Evolutionary conservation across 1,139 yeast genomes (phyloP), one percentile per base, ranked within the genome.

Genomic region (Petasospora rhodanensis): DNA sequence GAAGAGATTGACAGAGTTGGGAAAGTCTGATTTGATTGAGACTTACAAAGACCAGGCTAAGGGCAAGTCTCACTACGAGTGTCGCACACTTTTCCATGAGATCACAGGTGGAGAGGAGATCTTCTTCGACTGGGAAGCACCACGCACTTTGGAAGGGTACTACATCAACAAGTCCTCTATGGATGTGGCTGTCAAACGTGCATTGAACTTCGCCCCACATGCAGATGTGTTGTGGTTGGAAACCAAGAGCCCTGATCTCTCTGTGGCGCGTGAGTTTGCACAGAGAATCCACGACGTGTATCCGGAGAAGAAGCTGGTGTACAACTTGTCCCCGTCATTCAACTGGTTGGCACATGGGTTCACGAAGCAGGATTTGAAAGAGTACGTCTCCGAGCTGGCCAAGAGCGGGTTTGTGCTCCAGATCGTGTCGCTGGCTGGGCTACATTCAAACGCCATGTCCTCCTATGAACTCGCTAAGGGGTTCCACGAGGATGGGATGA

Each of bases 161-260:
- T 70, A 70, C 47, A 61, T 68, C 46, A 66, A 67, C 37, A 56
- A 61, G 35, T 61, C 66, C 10, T 73, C 79, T 19, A 61, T 73
- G 49, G 77, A 69, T 23, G 65, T 69, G 19, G 80, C 79, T 2
- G 55, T 74, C 29, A 66, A 70, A 46, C 62, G 81, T 34, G 70
- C 74, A 2, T 47, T 72, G 19, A 65, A 64, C 6, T 75, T 62
- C 51, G 75, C 77, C 2, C 80, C 79, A 9, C 73, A 70, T 41
- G 65, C 79, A 3, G 81, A 75, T 39, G 49, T 73, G 49, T 49
- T 75, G 21, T 75, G 81, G 81, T 57, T 73, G 15, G 79, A 76
- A 51, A 73, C 80, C 16, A 73, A 73, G 53, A 63, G 65, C 11
- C 80, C 81, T 11, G 66, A 73, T 41, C 52, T 73, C 16, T 48